Evolutionary conservation across 495 filamentous ascomycete genomes (phyloP), one percentile per base, ranked within the genome.

Genomic region (Platismatia glauca): DNA sequence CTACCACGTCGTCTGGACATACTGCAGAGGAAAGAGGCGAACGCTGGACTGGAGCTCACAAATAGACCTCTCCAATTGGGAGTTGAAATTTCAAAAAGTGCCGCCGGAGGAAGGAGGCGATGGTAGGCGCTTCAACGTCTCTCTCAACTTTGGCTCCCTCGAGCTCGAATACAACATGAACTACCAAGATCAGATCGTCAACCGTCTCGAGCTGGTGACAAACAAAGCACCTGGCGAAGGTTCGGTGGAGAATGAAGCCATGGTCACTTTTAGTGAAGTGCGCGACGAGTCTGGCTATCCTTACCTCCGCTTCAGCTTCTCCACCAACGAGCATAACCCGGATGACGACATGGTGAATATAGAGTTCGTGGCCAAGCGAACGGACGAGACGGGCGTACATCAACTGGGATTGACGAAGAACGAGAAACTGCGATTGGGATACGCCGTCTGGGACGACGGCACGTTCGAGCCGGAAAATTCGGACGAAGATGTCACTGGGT

Each of bases 111-210:
- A 67, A 43, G 61, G 57, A 7, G 22, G 41, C 18, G 65, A 64
- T 46, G 65, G 68, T 18, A 59, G 66, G 7, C 39, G 69, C 15
- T 62, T 66, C 52, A 41, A 55, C 3, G 52, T 71, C 29, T 35
- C 66, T 0, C 53, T 59, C 22, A 67, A 67, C 22, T 72, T 72
- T 35, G 61, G 67, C 27, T 39, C 37, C 35, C 67, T 67, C 22
- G 61, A 67, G 33, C 67, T 70, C 27, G 60, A 65, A 29, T 70
- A 72, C 37, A 44, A 41, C 27, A 24, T 66, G 33, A 61, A 70
- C 39, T 70, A 68, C 57, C 58, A 70, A 15, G 70, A 72, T 50
- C 60, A 67, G 16, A 62, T 69, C 11, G 62, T 67, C 18, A 70
- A 67, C 41, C 64, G 68, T 18, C 41, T 66, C 9, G 22, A 39